A percentile compares a stretch with the other conserved stretches of the same genome.
phyloP scores from a whole-genome alignment of 108 stramenopile species.

The Skeletonema potamos region DNA sequence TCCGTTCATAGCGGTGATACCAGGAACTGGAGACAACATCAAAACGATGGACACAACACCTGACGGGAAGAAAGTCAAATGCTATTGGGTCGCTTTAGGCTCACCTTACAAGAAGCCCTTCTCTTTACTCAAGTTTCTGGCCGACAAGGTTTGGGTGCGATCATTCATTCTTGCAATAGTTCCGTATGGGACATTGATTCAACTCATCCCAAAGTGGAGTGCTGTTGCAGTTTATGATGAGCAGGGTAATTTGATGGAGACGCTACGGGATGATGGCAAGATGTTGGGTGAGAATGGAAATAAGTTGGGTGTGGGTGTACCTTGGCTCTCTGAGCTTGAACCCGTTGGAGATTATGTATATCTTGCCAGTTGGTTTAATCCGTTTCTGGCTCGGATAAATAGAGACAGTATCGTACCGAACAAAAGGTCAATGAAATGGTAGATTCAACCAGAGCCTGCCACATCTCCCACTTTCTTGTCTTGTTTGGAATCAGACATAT shows the following conservation, averaged over 20 bases:
- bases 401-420: too few species aligned
- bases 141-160: conserved; percentile 24
- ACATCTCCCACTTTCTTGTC: too few species aligned
- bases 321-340: conserved; percentile 38
- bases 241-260: conserved; percentile 21
- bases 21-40: conserved; percentile 46
- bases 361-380: conserved; percentile 35
- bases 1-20: conserved; percentile 24
- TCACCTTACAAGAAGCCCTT: conserved; percentile 19
- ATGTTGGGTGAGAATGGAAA: neutral
- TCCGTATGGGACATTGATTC: conserved; percentile 25
- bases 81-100: conserved; percentile 35
- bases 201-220: conserved; percentile 36
- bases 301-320: conserved; percentile 4
- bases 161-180: conserved; percentile 23
- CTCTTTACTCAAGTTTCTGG: conserved; percentile 16
- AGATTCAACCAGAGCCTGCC: too few species aligned
- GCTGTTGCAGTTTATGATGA: conserved; percentile 42
- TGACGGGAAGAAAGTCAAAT: conserved; percentile 3
- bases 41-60: conserved; percentile 20
- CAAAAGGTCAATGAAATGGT: too few species aligned
- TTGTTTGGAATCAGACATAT: too few species aligned
- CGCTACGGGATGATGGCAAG: conserved; percentile 9
- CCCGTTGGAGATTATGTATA: conserved; percentile 32
- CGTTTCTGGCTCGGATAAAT: conserved; percentile 23